These are phyloP conservation scores for Penicillium sp. DNA, from an alignment of 2,329 filamentous ascomycete species.

Conservation along the genomic window DNA sequence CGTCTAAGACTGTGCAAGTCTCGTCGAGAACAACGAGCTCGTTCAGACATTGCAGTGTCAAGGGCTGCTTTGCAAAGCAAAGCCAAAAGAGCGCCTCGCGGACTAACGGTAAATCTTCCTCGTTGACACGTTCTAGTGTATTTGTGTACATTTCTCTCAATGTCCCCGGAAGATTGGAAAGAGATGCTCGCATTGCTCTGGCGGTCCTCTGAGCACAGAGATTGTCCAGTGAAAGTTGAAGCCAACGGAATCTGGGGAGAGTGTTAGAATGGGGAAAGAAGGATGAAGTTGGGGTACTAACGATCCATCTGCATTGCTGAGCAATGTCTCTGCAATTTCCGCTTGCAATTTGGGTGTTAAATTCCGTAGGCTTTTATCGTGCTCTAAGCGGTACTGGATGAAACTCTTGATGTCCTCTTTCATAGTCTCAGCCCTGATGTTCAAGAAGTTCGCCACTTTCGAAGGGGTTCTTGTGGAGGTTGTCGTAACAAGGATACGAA, in stretches of 20 bases:
- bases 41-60: slow-evolving; percentile 15
- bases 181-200: slow-evolving; percentile 18
- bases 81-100: slow-evolving; percentile 23
- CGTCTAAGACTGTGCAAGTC: slow-evolving; percentile 9
- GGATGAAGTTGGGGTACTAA: slow-evolving; percentile 7
- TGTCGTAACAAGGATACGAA: slow-evolving; percentile 21
- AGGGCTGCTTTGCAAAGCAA: slow-evolving; percentile 13
- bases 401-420: slow-evolving; percentile 15
- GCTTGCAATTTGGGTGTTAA: slow-evolving; percentile 13
- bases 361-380: slow-evolving; percentile 8
- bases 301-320: slow-evolving; percentile 20
- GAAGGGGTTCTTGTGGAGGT: slow-evolving; percentile 5
- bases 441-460: slow-evolving; percentile 2
- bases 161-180: slow-evolving; percentile 16
- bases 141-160: slow-evolving; percentile 21
- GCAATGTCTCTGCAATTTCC: slow-evolving; percentile 13
- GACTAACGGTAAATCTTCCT: slow-evolving; percentile 13
- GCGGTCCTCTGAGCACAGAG: slow-evolving; percentile 19
- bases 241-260: slow-evolving; percentile 25
- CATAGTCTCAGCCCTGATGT: slow-evolving; percentile 15
- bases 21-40: slow-evolving; percentile 19
- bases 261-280: background rate
- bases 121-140: slow-evolving; percentile 15
- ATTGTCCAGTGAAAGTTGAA: slow-evolving; percentile 24
- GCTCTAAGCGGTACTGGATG: slow-evolving; percentile 15